Evolutionary conservation across 352 stramenopile genomes (phyloP).

Genomic region (Nothophytophthora sp.): DNA sequence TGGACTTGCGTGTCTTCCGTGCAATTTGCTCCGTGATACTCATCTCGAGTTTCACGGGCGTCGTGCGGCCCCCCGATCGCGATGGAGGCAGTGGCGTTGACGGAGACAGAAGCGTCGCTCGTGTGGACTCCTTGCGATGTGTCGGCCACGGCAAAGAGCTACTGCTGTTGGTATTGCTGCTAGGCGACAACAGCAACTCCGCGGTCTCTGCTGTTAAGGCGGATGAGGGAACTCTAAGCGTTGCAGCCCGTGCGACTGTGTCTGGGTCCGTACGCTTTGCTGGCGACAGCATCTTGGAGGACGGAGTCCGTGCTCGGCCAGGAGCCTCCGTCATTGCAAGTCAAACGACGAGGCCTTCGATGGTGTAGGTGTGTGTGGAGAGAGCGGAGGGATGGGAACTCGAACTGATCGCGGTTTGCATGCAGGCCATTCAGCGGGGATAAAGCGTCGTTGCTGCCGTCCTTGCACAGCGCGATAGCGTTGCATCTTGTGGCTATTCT

Average conservation of each 20-base stretch:
- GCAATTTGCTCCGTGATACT: slow-evolving; percentile 73
- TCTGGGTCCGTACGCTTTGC: too few relatives aligned
- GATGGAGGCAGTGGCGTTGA: slow-evolving; percentile 20
- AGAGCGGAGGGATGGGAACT: too few relatives aligned
- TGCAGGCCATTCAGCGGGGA: too few relatives aligned
- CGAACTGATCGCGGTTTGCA: too few relatives aligned
- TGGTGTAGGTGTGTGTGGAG: too few relatives aligned
- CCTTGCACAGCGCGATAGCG: too few relatives aligned
- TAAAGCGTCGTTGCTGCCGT: too few relatives aligned
- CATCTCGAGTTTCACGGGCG: slow-evolving; percentile 47
- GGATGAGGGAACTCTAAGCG: slow-evolving; percentile 10
- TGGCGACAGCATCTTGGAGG: neutral
- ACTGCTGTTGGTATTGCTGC: slow-evolving; percentile 12
- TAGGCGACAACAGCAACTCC: neutral
- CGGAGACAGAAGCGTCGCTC: slow-evolving; percentile 24
- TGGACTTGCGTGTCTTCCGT: slow-evolving; percentile 62
- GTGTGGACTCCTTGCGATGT: slow-evolving; percentile 24
- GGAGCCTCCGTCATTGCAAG: slow-evolving; percentile 8
- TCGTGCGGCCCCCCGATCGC: slow-evolving; percentile 13
- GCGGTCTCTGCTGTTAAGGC: slow-evolving; percentile 7
- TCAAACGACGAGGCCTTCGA: too few relatives aligned
- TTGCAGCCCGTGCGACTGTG: neutral
- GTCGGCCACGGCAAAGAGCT: slow-evolving; percentile 5
- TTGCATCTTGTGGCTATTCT: too few relatives aligned
- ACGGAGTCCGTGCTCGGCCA: slow-evolving; percentile 2